phyloP scores from a whole-genome alignment of 2,329 filamentous ascomycete genomes.

The Monosporascus ibericus region DNA sequence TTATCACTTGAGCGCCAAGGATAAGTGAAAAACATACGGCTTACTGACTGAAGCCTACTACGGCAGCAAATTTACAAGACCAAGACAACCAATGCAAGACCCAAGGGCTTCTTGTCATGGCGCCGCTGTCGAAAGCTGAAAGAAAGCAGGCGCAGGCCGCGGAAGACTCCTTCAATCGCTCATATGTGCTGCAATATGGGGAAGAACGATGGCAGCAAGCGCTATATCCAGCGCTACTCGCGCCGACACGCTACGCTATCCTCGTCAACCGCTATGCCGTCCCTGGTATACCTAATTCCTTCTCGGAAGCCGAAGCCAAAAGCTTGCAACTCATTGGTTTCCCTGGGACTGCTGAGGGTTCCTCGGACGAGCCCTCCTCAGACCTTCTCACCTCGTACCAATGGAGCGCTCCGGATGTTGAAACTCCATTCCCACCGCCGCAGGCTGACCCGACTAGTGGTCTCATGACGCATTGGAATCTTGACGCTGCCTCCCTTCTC shows the following conservation, averaged over 20 bases:
- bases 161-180: slow-evolving; percentile 20
- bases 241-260: slow-evolving; percentile 20
- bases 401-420: slow-evolving; percentile 7
- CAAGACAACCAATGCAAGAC: too few relatives aligned
- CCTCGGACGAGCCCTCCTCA: background rate
- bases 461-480: slow-evolving; percentile 24
- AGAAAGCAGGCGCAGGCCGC: slow-evolving; percentile 18
- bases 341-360: background rate
- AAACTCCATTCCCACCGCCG: slow-evolving; percentile 18
- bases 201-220: slow-evolving; percentile 20
- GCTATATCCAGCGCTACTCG: slow-evolving; percentile 18
- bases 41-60: too few relatives aligned
- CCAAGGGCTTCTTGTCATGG: slow-evolving; percentile 8
- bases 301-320: slow-evolving; percentile 9
- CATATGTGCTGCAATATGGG: slow-evolving; percentile 16
- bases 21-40: too few relatives aligned
- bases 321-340: slow-evolving; percentile 12
- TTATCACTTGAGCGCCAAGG: too few relatives aligned
- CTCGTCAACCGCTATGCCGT: slow-evolving; percentile 19
- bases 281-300: slow-evolving; percentile 6
- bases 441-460: slow-evolving; percentile 9
- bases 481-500: slow-evolving; percentile 24
- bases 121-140: slow-evolving; percentile 20
- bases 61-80: too few relatives aligned
- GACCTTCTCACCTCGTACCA: slow-evolving; percentile 13